Percentiles rank a stretch among this genome's conserved stretches.
phyloP scores from a whole-genome alignment of 2,329 filamentous ascomycete genomes.

The Cladosporium oxysporum region DNA sequence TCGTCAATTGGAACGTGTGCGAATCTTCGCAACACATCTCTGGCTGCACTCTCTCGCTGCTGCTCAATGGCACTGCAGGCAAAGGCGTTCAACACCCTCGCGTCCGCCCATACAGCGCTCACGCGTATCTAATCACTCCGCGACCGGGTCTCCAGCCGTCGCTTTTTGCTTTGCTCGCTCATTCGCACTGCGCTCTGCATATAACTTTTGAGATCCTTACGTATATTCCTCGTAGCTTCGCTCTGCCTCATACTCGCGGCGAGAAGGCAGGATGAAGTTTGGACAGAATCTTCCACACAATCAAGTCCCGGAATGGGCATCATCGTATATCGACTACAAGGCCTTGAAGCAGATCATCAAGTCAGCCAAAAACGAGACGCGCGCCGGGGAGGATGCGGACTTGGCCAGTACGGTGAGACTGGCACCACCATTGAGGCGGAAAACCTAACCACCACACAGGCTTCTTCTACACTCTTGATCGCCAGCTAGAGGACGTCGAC shows the following conservation, averaged over 20 bases:
- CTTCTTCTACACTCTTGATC: constrained; percentile 95
- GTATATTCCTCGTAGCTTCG: neutral
- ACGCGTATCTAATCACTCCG: neutral
- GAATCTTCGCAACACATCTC: neutral
- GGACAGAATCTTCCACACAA: constrained; percentile 68
- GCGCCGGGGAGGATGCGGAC: constrained; percentile 75
- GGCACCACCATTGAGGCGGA: constrained; percentile 23
- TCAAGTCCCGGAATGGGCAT: constrained; percentile 84
- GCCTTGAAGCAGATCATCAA: constrained; percentile 95
- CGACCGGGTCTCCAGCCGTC: neutral
- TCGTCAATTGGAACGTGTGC: constrained; percentile 6
- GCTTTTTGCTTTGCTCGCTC: constrained; percentile 3
- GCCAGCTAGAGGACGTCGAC: constrained; percentile 96
- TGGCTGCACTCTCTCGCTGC: neutral
- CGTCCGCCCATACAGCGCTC: neutral
- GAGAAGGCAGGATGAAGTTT: constrained; percentile 45
- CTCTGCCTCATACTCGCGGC: neutral
- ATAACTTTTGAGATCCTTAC: neutral
- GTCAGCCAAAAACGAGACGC: constrained; percentile 59
- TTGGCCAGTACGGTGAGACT: constrained; percentile 71
- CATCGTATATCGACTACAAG: constrained; percentile 86
- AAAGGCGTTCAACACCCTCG: constrained; percentile 6
- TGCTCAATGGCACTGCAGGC: neutral
- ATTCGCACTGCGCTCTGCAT: neutral
- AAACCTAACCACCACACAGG: constrained; percentile 57